Conservation (phyloP, 768 basidiomycete species). For the Rubroboletus satanas region DNA sequence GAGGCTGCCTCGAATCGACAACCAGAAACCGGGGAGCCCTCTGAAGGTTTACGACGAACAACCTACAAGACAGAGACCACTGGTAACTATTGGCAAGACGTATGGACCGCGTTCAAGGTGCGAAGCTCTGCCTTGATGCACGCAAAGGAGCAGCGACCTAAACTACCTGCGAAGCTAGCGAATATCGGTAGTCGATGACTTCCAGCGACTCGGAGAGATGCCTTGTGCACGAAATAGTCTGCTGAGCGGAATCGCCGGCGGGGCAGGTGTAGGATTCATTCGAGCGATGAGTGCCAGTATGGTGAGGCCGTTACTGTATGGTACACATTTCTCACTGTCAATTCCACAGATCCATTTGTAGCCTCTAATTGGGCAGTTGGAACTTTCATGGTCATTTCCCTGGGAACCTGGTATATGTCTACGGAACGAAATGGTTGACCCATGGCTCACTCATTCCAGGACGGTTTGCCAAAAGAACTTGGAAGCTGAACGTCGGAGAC, state of each 20-base stretch:
- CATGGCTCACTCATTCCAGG: conserved; percentile 36
- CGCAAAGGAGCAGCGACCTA: not conserved
- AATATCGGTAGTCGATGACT: conserved; percentile 47
- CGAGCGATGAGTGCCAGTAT: conserved; percentile 62
- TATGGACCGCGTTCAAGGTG: conserved; percentile 32
- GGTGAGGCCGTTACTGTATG: conserved; percentile 18
- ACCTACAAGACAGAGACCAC: conserved; percentile 31
- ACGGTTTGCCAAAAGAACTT: conserved; percentile 59
- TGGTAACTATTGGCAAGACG: conserved; percentile 32
- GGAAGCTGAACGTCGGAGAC: conserved; percentile 48
- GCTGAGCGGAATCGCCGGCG: conserved; percentile 75
- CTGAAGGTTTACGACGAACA: conserved; percentile 18
- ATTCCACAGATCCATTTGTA: conserved; percentile 45
- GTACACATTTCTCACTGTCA: conserved; percentile 4
- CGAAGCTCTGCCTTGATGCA: not conserved
- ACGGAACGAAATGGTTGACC: conserved; percentile 1
- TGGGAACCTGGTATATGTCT: conserved; percentile 61
- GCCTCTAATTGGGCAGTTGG: conserved; percentile 80
- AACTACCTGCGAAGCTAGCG: conserved; percentile 40
- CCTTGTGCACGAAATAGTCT: conserved; percentile 77
- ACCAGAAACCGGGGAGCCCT: conserved; percentile 1
- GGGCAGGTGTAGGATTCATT: conserved; percentile 71
- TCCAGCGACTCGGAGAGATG: conserved; percentile 59
- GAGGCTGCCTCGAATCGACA: conserved; percentile 1
- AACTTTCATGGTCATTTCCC: conserved; percentile 63